phyloP scores from a whole-genome alignment of 345 rosid species.

The Hevea brasiliensis region DNA sequence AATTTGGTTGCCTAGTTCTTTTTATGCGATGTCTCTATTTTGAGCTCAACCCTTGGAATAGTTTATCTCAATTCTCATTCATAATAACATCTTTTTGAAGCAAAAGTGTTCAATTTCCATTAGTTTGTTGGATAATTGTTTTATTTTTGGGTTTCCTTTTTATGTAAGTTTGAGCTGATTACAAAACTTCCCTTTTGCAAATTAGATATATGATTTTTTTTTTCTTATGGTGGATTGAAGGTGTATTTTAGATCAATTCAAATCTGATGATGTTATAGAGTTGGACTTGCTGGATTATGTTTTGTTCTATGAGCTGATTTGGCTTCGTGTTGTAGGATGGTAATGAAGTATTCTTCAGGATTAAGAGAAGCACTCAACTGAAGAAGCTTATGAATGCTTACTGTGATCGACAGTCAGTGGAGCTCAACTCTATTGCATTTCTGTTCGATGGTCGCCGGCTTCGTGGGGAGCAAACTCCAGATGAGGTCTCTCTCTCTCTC shows the following conservation, averaged over 20 bases:
- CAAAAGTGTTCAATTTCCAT: background rate
- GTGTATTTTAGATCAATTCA: background rate
- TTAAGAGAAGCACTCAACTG: constrained; percentile 78
- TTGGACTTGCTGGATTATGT: background rate
- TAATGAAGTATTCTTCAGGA: constrained; percentile 85
- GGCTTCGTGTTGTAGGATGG: constrained; percentile 56
- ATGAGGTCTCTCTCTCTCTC: constrained; percentile 49
- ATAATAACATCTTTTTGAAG: background rate
- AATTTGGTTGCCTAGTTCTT: no score
- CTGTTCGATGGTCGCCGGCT: constrained; percentile 88
- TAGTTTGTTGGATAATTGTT: background rate
- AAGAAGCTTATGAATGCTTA: constrained; percentile 80
- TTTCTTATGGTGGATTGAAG: background rate
- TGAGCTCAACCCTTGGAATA: background rate
- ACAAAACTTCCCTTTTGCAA: background rate
- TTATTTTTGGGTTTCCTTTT: background rate
- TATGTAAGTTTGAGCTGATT: background rate
- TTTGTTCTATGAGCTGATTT: background rate
- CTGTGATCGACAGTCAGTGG: constrained; percentile 82
- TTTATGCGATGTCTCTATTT: background rate
- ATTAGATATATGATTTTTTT: background rate
- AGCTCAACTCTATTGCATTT: constrained; percentile 73
- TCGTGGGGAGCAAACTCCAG: constrained; percentile 84
- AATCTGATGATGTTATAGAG: background rate
- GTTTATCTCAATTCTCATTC: background rate